A percentile compares a stretch with the other conserved stretches of the same genome.
These are phyloP conservation scores for Dactylis glomerata DNA, from an alignment of 176 grass and related monocot genomes.

Conservation along the genomic window DNA sequence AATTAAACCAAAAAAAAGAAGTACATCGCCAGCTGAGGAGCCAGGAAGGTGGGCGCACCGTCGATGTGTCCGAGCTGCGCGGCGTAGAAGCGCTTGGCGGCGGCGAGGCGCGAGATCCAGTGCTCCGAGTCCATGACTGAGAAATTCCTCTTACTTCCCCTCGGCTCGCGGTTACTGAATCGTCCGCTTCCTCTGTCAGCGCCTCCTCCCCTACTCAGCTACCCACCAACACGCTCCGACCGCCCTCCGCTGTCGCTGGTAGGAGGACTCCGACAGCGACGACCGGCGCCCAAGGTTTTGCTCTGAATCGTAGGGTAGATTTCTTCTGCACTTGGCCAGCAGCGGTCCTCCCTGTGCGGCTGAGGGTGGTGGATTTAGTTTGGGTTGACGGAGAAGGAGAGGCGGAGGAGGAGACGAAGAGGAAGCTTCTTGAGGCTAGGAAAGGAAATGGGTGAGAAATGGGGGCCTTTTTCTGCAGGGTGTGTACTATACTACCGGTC, in stretches of 20 bases:
- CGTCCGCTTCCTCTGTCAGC: not conserved
- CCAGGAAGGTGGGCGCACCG: conserved; percentile 1
- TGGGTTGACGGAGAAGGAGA: conserved; percentile 1
- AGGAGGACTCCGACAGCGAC: conserved; percentile 17
- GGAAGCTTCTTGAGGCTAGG: conserved; percentile 48
- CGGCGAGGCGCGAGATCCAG: conserved; percentile 95
- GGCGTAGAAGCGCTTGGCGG: conserved; percentile 84
- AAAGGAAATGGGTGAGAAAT: conserved; percentile 41
- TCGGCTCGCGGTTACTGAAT: not conserved
- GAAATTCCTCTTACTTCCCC: not conserved
- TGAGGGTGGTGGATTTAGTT: not conserved
- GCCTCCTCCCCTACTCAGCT: not conserved
- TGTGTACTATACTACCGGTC: conserved; percentile 12
- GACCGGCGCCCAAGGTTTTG: not conserved
- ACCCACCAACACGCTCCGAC: not conserved
- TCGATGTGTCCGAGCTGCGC: conserved; percentile 58
- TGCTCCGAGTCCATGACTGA: conserved; percentile 81
- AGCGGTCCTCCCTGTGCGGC: not conserved
- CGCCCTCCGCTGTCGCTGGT: not conserved
- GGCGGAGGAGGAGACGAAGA: not conserved
- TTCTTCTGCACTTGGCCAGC: not conserved
- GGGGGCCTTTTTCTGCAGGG: not conserved
- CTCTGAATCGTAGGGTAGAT: not conserved
- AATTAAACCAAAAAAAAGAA: not conserved
- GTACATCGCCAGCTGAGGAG: not conserved